Evolutionary conservation across 805 yeast genomes (phyloP).

Genomic region (Jamesozyma jinghongensis): DNA sequence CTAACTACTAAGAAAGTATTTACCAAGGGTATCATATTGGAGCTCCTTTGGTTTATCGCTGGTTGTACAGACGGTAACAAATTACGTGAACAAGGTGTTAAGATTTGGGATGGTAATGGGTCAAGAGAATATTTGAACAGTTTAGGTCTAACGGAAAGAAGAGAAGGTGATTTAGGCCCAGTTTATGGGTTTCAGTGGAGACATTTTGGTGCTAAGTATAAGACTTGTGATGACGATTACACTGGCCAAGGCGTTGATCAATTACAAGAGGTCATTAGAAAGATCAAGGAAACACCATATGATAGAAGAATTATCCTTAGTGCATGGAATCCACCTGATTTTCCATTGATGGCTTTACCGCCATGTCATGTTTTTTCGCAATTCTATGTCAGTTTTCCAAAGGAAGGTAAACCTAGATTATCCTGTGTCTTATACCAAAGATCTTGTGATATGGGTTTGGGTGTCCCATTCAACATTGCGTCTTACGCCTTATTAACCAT

Average conservation of each 20-base stretch:
- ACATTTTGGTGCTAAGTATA: slow-evolving; percentile 93
- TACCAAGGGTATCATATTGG: slow-evolving; percentile 80
- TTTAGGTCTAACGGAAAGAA: slow-evolving; percentile 66
- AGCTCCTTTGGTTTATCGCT: slow-evolving; percentile 82
- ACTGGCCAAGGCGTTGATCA: slow-evolving; percentile 87
- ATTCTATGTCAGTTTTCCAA: slow-evolving; percentile 84
- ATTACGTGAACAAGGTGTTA: slow-evolving; percentile 77
- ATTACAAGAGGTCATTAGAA: slow-evolving; percentile 66
- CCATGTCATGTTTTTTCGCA: slow-evolving; percentile 98
- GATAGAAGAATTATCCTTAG: slow-evolving; percentile 90
- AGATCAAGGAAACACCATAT: slow-evolving; percentile 79
- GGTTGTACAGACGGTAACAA: slow-evolving; percentile 85
- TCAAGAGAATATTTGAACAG: slow-evolving; percentile 82
- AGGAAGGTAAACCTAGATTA: slow-evolving; percentile 48
- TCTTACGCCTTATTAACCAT: slow-evolving; percentile 86
- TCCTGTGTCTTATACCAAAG: slow-evolving; percentile 91
- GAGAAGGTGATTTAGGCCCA: slow-evolving; percentile 95
- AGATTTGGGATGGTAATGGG: slow-evolving; percentile 98
- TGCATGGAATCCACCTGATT: slow-evolving; percentile 99
- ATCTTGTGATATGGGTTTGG: slow-evolving; percentile 99
- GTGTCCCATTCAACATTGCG: slow-evolving; percentile 97
- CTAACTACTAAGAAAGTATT: slow-evolving; percentile 90
- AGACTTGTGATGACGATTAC: slow-evolving; percentile 80
- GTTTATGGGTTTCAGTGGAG: slow-evolving; percentile 99
- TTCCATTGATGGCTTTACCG: slow-evolving; percentile 89